phyloP scores from a whole-genome alignment of 495 filamentous ascomycete genomes.

The Penicillium canescens region DNA sequence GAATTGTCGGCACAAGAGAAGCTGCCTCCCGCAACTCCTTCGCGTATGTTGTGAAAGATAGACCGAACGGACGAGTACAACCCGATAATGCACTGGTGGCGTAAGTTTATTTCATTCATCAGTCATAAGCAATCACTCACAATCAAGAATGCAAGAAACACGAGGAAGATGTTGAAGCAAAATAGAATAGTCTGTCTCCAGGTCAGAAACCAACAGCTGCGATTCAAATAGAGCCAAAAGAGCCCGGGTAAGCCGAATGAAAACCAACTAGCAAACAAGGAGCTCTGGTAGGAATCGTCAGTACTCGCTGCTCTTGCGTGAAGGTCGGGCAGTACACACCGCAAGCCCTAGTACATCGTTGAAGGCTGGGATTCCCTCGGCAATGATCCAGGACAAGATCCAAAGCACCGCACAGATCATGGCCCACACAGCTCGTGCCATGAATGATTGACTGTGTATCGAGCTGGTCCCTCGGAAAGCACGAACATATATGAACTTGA shows the following conservation, averaged over 20 bases:
- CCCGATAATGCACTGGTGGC: slow-evolving; percentile 24
- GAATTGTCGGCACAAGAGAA: slow-evolving; percentile 39
- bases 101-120: neutral
- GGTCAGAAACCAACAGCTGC: slow-evolving; percentile 16
- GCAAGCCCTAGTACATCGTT: slow-evolving; percentile 54
- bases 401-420: slow-evolving; percentile 53
- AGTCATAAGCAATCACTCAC: slow-evolving; percentile 17
- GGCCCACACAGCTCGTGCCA: slow-evolving; percentile 46
- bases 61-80: slow-evolving; percentile 34
- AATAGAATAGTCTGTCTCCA: slow-evolving; percentile 23
- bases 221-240: slow-evolving; percentile 37
- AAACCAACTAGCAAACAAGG: slow-evolving; percentile 29
- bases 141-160: slow-evolving; percentile 27
- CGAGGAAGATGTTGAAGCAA: slow-evolving; percentile 21
- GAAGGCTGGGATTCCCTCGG: slow-evolving; percentile 66
- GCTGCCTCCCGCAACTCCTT: slow-evolving; percentile 17
- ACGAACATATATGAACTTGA: slow-evolving; percentile 61
- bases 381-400: slow-evolving; percentile 62
- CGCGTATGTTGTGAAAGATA: slow-evolving; percentile 20
- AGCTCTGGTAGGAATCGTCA: slow-evolving; percentile 17
- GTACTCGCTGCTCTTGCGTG: neutral
- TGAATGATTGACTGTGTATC: slow-evolving; percentile 52
- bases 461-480: slow-evolving; percentile 44
- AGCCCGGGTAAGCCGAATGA: slow-evolving; percentile 29
- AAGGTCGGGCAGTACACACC: slow-evolving; percentile 13